Conservation (phyloP, 805 yeast species). For the Candida ponderosae region DNA sequence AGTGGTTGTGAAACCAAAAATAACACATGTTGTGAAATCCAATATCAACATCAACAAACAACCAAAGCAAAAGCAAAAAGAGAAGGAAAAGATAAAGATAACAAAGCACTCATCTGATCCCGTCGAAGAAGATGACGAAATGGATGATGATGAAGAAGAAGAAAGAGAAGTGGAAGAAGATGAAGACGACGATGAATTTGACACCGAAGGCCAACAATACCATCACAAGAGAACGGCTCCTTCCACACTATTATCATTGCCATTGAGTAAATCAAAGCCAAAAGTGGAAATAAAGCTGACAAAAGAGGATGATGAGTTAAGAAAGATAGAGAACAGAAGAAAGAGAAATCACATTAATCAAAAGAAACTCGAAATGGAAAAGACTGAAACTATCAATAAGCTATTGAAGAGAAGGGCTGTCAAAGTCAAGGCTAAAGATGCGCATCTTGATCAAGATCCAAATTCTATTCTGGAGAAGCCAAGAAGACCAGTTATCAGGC, state of each 20-base stretch:
- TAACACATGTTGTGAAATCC: no score
- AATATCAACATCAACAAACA: no score
- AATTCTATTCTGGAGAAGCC: slow-evolving; percentile 10
- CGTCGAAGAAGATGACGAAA: slow-evolving; percentile 6
- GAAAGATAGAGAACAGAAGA: slow-evolving; percentile 77
- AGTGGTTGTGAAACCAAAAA: no score
- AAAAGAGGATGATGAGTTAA: slow-evolving; percentile 69
- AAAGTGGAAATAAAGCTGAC: slow-evolving; percentile 48
- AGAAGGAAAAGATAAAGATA: no score
- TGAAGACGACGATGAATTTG: slow-evolving; percentile 15
- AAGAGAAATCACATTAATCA: slow-evolving; percentile 75
- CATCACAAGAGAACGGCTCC: slow-evolving; percentile 2
- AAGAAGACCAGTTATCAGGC: slow-evolving; percentile 35
- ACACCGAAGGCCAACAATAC: slow-evolving; percentile 1
- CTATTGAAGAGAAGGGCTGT: slow-evolving; percentile 72
- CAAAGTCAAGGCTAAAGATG: slow-evolving; percentile 21
- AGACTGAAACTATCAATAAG: slow-evolving; percentile 77
- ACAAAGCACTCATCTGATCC: background rate
- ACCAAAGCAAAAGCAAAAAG: no score
- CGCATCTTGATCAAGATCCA: no score
- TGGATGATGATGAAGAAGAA: slow-evolving; percentile 12
- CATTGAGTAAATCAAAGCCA: slow-evolving; percentile 14
- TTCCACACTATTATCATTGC: slow-evolving; percentile 5
- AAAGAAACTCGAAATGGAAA: slow-evolving; percentile 77
- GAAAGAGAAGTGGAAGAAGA: slow-evolving; percentile 14